A percentile compares a stretch with the other conserved stretches of the same genome.
phyloP scores from a whole-genome alignment of 2,329 filamentous ascomycete genomes.

The Neoarthrinium moseri region DNA sequence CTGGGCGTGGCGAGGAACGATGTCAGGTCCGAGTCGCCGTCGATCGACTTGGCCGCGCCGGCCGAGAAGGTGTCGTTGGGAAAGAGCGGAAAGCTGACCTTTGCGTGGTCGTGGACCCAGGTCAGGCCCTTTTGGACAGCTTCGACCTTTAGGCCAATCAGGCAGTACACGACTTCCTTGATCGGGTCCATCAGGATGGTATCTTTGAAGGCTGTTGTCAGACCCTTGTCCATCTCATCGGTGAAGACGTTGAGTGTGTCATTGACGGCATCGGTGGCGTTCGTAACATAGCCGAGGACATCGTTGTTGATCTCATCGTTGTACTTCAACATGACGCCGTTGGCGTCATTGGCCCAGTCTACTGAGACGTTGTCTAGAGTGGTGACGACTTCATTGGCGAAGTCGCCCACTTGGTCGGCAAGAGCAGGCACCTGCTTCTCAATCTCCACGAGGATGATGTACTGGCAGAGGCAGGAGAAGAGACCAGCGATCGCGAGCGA shows the following conservation, averaged over 20 bases:
- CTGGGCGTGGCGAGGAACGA: conserved; percentile 78
- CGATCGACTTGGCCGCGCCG: conserved; percentile 64
- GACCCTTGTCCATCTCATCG: conserved; percentile 68
- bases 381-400: conserved; percentile 75
- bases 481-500: conserved; percentile 80
- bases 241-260: conserved; percentile 82
- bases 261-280: conserved; percentile 79
- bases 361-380: conserved; percentile 71
- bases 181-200: conserved; percentile 80
- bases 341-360: conserved; percentile 75
- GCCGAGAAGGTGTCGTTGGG: conserved; percentile 79
- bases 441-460: conserved; percentile 70
- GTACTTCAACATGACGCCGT: conserved; percentile 67
- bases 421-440: conserved; percentile 75
- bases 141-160: conserved; percentile 85
- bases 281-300: conserved; percentile 83
- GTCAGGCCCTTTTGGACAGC: conserved; percentile 85
- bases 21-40: conserved; percentile 57
- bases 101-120: conserved; percentile 86
- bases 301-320: conserved; percentile 80
- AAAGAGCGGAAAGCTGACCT: conserved; percentile 77
- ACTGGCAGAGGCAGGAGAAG: conserved; percentile 80
- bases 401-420: conserved; percentile 71
- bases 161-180: conserved; percentile 76
- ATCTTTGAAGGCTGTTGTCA: conserved; percentile 77